Conservation (phyloP, 495 filamentous ascomycete species). For the Aspergillus bertholletiae region DNA sequence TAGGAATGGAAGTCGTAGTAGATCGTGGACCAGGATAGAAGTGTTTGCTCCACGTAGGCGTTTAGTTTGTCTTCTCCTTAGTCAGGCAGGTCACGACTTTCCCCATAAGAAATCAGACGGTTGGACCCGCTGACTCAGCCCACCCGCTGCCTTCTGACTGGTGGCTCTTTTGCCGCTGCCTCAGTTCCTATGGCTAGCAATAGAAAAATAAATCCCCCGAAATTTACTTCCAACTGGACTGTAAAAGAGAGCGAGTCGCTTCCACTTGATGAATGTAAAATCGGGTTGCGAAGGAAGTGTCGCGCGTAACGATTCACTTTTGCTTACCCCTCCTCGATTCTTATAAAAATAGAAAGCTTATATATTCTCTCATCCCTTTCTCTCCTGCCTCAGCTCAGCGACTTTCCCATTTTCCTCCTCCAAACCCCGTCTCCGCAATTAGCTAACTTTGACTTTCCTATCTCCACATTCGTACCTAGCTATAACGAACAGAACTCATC, state of each 20-base stretch:
- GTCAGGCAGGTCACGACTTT: not conserved
- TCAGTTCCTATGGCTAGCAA: too few relatives aligned
- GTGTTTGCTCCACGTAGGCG: constrained; percentile 18
- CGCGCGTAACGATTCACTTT: not conserved
- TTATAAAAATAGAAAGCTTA: not conserved
- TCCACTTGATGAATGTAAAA: not conserved
- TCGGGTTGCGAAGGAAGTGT: not conserved
- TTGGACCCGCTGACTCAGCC: constrained; percentile 1
- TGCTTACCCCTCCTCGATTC: not conserved
- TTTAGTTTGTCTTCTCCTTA: not conserved
- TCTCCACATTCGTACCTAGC: not conserved
- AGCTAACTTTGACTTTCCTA: not conserved
- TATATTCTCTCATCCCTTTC: not conserved
- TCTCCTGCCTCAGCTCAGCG: not conserved
- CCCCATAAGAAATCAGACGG: too few relatives aligned
- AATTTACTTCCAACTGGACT: not conserved
- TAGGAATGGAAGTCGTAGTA: constrained; percentile 1
- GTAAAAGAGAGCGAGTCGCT: not conserved
- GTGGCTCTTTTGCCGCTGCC: too few relatives aligned
- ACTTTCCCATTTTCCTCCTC: not conserved
- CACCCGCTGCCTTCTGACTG: too few relatives aligned
- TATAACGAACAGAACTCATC: constrained; percentile 8
- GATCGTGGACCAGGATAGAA: constrained; percentile 7
- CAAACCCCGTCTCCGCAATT: not conserved
- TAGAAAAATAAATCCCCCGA: too few relatives aligned